Percentiles rank a stretch among this genome's conserved stretches.
Evolutionary conservation across 192 early-diverging fungal species (phyloP).

Genomic region (Coemansia sp.): DNA sequence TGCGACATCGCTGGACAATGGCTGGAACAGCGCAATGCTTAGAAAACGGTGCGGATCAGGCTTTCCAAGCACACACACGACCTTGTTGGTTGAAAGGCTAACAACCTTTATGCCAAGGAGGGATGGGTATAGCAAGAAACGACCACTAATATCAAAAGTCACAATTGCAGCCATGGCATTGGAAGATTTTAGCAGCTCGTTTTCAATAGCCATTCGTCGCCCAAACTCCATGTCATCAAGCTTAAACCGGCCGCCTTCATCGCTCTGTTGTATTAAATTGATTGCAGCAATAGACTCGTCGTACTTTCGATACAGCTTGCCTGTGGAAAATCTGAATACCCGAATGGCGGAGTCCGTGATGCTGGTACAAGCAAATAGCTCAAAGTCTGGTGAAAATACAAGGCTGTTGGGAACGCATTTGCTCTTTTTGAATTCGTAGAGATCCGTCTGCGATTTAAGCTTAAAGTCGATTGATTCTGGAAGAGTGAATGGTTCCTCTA

Average conservation of each 20-base stretch:
- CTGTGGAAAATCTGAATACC: slow-evolving; percentile 80
- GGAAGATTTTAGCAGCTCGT: slow-evolving; percentile 78
- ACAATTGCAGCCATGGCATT: slow-evolving; percentile 71
- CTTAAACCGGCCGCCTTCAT: slow-evolving; percentile 64
- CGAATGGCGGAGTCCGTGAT: slow-evolving; percentile 82
- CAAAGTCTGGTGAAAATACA: slow-evolving; percentile 77
- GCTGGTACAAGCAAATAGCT: slow-evolving; percentile 87
- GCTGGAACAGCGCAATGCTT: slow-evolving; percentile 88
- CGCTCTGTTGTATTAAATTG: slow-evolving; percentile 42
- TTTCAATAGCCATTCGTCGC: slow-evolving; percentile 83
- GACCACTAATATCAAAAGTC: slow-evolving; percentile 89
- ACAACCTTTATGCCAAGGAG: slow-evolving; percentile 95
- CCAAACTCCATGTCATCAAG: slow-evolving; percentile 99
- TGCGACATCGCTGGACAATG: slow-evolving; percentile 18
- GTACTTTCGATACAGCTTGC: slow-evolving; percentile 87
- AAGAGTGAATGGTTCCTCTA: slow-evolving; percentile 67
- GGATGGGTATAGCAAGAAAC: slow-evolving; percentile 91
- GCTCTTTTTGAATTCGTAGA: slow-evolving; percentile 94
- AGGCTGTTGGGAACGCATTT: slow-evolving; percentile 80
- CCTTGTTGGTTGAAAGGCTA: slow-evolving; percentile 84
- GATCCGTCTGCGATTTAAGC: slow-evolving; percentile 92
- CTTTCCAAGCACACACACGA: slow-evolving; percentile 84
- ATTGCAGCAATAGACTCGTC: slow-evolving; percentile 85
- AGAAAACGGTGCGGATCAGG: slow-evolving; percentile 89
- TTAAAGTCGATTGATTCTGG: slow-evolving; percentile 71